Evolutionary conservation across 2,329 filamentous ascomycete species (phyloP), one percentile per base, ranked within the genome.

Genomic region (Purpureocillium takamizusanense): DNA sequence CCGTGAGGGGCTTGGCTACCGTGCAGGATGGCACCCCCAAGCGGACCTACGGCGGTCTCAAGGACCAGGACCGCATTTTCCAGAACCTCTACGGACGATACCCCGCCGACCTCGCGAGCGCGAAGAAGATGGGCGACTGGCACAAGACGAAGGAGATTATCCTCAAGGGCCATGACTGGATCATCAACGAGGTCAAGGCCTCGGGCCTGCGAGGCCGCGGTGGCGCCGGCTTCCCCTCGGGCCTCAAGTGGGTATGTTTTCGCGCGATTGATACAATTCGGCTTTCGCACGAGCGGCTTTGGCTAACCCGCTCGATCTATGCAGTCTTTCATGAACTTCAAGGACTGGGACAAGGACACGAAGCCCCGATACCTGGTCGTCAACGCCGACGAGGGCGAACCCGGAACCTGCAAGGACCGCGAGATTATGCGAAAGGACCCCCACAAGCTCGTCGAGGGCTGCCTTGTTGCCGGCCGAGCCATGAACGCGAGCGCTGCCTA

Each of bases 361-460:
- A 94, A 94, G 68, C 92, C 92, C 49, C 82, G 92, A 56, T 98
- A 98, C 60, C 74, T 98, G 39, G 90, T 98, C 45, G 87, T 98
- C 70, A 98, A 98, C 59, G 92, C 92, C 51, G 92, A 98, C 63
- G 92, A 98, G 71, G 92, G 92, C 57, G 92, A 98, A 68, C 92
- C 92, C 23, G 92, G 92, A 63, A 98, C 92, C 38, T 98, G 92
- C 81, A 98, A 98, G 72, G 92, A 98, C 66, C 83, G 92, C 59
- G 92, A 98, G 66, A 98, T 98, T 52, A 98, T 98, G 92, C 88
- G 92, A 67, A 98, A 98, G 71, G 92, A 98, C 63, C 92, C 92
- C 46, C 92, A 98, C 74, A 98, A 98, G 76, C 84, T 98, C 49
- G 74, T 98, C 58, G 92, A 98, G 70, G 92, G 92, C 60, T 98